These are phyloP conservation scores for Leccinum griseonigrum DNA, from an alignment of 1,284 basidiomycete genomes.

Conservation along the genomic window DNA sequence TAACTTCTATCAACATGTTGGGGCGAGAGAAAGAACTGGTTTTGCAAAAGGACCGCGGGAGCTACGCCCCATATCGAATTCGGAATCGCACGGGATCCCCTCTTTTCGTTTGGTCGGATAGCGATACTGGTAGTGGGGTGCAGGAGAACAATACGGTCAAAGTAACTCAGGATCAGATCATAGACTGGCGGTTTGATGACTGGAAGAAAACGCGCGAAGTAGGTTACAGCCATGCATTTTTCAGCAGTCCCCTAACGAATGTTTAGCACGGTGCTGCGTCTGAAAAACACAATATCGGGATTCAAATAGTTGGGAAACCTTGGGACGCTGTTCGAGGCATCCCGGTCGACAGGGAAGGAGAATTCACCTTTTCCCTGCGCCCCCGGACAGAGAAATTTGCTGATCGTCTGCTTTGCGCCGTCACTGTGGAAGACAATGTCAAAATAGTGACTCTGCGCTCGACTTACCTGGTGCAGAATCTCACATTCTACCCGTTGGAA, in stretches of 20 bases:
- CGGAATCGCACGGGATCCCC: slow-evolving; percentile 88
- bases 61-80: slow-evolving; percentile 92
- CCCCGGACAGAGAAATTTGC: slow-evolving; percentile 76
- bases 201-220: slow-evolving; percentile 95
- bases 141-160: slow-evolving; percentile 51
- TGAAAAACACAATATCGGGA: slow-evolving; percentile 79
- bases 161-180: slow-evolving; percentile 70
- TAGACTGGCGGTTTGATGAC: slow-evolving; percentile 98
- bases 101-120: slow-evolving; percentile 81
- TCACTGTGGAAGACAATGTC: slow-evolving; percentile 89
- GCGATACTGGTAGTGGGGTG: slow-evolving; percentile 48
- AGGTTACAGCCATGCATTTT: slow-evolving; percentile 17
- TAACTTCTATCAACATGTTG: slow-evolving; percentile 74
- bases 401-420: slow-evolving; percentile 87
- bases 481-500: slow-evolving; percentile 92
- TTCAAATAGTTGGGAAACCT: slow-evolving; percentile 82
- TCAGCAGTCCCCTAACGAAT: slow-evolving; percentile 5
- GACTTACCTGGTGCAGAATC: slow-evolving; percentile 91
- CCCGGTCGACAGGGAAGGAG: slow-evolving; percentile 93
- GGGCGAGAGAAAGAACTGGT: slow-evolving; percentile 72
- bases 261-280: slow-evolving; percentile 76
- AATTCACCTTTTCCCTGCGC: slow-evolving; percentile 84
- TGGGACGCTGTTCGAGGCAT: slow-evolving; percentile 93
- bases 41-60: slow-evolving; percentile 75
- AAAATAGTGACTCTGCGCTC: slow-evolving; percentile 96